Conservation (phyloP, 805 yeast species). For the Nadsonia fulvescens region DNA sequence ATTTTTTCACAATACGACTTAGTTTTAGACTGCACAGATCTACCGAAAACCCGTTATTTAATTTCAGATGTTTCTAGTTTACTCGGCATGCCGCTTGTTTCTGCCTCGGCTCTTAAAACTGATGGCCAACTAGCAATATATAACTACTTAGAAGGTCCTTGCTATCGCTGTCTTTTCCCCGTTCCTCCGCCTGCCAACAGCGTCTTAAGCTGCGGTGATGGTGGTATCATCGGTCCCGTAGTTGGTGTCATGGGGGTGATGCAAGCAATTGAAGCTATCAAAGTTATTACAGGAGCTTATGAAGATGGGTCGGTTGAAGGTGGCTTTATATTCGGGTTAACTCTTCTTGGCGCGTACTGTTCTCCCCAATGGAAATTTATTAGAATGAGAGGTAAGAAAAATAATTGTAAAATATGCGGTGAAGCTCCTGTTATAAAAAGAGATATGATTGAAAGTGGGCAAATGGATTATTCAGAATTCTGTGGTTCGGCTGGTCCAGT, state of each 20-base stretch:
- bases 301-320: constrained; percentile 28
- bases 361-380: constrained; percentile 49
- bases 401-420: constrained; percentile 49
- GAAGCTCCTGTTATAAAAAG: constrained; percentile 30
- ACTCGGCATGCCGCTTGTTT: constrained; percentile 51
- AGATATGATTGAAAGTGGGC: constrained; percentile 26
- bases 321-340: constrained; percentile 47
- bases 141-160: constrained; percentile 64
- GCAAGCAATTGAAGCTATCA: constrained; percentile 80
- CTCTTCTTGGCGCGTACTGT: constrained; percentile 28
- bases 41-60: constrained; percentile 73
- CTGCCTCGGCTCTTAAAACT: constrained; percentile 80
- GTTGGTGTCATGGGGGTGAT: constrained; percentile 78
- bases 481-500: constrained; percentile 43
- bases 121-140: constrained; percentile 80
- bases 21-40: constrained; percentile 86
- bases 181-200: constrained; percentile 72
- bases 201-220: constrained; percentile 76
- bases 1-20: constrained; percentile 51
- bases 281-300: constrained; percentile 45
- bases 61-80: constrained; percentile 71
- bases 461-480: constrained; percentile 47
- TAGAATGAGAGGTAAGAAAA: constrained; percentile 57
- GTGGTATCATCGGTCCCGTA: constrained; percentile 92
- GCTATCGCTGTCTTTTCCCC: constrained; percentile 89